These are phyloP conservation scores for Calcarisporium arbuscula DNA, from an alignment of 2,329 filamentous ascomycete genomes.

Conservation along the genomic window DNA sequence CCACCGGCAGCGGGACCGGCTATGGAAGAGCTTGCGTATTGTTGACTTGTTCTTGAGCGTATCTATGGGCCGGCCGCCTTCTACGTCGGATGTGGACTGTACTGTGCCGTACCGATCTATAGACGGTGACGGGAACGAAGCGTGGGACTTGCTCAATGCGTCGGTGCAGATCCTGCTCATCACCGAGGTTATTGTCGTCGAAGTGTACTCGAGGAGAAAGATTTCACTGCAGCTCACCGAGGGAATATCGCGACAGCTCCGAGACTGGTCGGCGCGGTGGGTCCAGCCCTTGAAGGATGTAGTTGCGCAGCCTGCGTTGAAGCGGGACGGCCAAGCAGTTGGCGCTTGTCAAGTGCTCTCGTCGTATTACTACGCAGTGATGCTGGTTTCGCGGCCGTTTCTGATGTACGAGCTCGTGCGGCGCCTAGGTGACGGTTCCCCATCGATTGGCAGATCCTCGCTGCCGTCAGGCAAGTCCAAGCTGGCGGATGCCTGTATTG, in stretches of 20 bases:
- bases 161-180: slow-evolving; percentile 48
- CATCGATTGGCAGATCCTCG: slow-evolving; percentile 12
- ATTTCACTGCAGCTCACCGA: slow-evolving; percentile 47
- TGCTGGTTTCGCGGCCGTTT: slow-evolving; percentile 49
- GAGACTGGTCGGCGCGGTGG: slow-evolving; percentile 46
- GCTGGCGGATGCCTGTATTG: slow-evolving; percentile 49
- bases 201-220: slow-evolving; percentile 47
- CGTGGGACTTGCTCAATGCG: slow-evolving; percentile 41
- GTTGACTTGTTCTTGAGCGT: slow-evolving; percentile 47
- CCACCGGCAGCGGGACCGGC: slow-evolving; percentile 38
- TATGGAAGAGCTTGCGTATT: slow-evolving; percentile 48
- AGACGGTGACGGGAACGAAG: slow-evolving; percentile 30
- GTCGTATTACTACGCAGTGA: slow-evolving; percentile 52
- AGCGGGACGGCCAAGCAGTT: slow-evolving; percentile 24
- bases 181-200: slow-evolving; percentile 41
- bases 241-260: slow-evolving; percentile 44
- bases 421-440: slow-evolving; percentile 31
- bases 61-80: slow-evolving; percentile 48
- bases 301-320: slow-evolving; percentile 17
- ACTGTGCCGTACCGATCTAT: slow-evolving; percentile 40
- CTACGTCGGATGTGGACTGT: slow-evolving; percentile 48
- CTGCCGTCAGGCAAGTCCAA: slow-evolving; percentile 39
- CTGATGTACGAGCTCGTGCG: slow-evolving; percentile 49
- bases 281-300: slow-evolving; percentile 36
- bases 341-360: slow-evolving; percentile 46